phyloP scores from a whole-genome alignment of 345 rosid species.

The Pistacia integerrima region DNA sequence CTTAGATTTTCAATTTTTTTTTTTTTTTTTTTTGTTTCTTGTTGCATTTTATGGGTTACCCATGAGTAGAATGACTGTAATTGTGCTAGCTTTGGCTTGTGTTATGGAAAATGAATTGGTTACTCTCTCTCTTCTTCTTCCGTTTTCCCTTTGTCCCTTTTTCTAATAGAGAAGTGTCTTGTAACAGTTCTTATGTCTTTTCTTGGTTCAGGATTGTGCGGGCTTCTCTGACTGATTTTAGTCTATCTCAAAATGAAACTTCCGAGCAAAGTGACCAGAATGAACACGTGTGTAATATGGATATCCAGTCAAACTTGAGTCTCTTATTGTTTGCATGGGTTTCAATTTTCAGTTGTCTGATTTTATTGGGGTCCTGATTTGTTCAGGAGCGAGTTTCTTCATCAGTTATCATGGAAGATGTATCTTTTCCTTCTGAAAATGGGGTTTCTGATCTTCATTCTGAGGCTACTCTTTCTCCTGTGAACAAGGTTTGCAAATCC shows the following conservation, averaged over 20 bases:
- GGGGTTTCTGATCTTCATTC: conserved; percentile 29
- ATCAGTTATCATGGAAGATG: conserved; percentile 40
- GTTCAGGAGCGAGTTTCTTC: conserved; percentile 47
- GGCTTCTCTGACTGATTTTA: conserved; percentile 61
- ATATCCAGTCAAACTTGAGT: conserved; percentile 48
- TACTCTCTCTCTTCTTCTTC: conserved; percentile 1
- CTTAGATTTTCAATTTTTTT: background rate
- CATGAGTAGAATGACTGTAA: background rate
- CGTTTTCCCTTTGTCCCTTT: background rate
- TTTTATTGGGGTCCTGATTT: conserved; percentile 14
- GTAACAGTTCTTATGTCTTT: background rate
- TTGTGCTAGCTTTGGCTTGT: conserved; percentile 13
- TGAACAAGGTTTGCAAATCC: conserved; percentile 44
- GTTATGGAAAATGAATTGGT: background rate
- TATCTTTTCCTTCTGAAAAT: conserved; percentile 41
- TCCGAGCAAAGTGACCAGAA: conserved; percentile 26
- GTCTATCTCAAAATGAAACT: conserved; percentile 31
- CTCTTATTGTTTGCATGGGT: conserved; percentile 2
- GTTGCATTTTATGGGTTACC: background rate
- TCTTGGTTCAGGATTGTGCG: conserved; percentile 60
- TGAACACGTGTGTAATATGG: conserved; percentile 30
- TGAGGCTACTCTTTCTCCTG: conserved; percentile 28
- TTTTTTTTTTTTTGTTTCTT: background rate
- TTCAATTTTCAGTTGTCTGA: conserved; percentile 4
- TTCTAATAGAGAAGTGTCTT: background rate